These are phyloP conservation scores for Mikania micrantha DNA, from an alignment of 129 eudicot genomes.

Conservation along the genomic window DNA sequence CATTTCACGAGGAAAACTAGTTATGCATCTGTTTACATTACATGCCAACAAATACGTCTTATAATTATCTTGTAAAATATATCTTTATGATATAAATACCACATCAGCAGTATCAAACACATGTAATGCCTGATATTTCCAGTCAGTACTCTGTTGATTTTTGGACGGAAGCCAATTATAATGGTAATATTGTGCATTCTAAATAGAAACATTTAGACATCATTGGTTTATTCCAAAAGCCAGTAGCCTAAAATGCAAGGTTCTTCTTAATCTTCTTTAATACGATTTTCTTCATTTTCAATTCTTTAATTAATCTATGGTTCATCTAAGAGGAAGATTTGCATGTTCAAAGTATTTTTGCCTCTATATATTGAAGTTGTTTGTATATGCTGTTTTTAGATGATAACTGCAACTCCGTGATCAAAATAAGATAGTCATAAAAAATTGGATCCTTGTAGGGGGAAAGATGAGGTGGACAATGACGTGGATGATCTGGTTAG, in stretches of 20 bases:
- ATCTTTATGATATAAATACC: not conserved
- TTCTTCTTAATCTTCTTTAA: not conserved
- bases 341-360: not conserved
- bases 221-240: not conserved
- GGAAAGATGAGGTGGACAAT: slow-evolving; percentile 62
- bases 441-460: slow-evolving; percentile 35
- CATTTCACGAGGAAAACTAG: not conserved
- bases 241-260: not conserved
- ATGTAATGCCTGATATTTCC: not conserved
- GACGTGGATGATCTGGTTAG: slow-evolving; percentile 69
- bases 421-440: not conserved
- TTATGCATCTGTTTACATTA: not conserved
- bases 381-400: not conserved
- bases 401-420: not conserved
- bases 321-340: not conserved
- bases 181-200: not conserved
- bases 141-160: not conserved
- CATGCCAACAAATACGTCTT: not conserved
- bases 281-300: not conserved
- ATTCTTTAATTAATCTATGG: not conserved
- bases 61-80: not conserved
- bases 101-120: not conserved
- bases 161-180: not conserved
- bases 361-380: not conserved
- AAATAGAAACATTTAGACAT: not conserved